Base-by-base conservation (phyloP, 2,329 filamentous ascomycete genomes). In the Talaromyces sp. region DNA sequence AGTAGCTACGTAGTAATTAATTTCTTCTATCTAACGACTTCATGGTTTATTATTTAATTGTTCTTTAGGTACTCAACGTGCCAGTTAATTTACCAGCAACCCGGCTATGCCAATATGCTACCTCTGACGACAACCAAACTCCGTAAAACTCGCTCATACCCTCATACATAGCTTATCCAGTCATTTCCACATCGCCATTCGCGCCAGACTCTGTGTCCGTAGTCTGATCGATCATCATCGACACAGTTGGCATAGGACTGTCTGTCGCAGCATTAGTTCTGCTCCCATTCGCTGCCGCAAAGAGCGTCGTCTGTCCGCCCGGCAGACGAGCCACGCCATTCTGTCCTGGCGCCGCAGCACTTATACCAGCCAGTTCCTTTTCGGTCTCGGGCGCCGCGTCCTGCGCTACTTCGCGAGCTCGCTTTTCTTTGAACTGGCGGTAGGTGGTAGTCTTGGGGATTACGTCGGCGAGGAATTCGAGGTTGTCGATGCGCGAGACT, bases 401-500 rank as follows among this genome's bases (percentile, higher is more conserved):
- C 27, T 69, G 71, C 24, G 68, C 66, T 19, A 71, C 70, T 59
- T 80, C 77, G 66, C 75, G 78, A 10, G 76, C 77, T 68, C 78
- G 79, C 70, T 81, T 86, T 72, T 88, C 88, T 80, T 93, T 94
- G 79, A 90, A 86, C 70, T 91, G 86, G 74, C 90, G 91, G 81
- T 88, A 96, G 16, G 91, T 88, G 6, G 89, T 86, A 1, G 93
- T 97, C 75, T 90, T 90, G 65, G 95, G 95, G 43, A 97, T 90
- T 31, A 96, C 87, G 77, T 99, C 95, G 68, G 90, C 85, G 14
- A 99, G 86, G 75, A 99, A 99, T 77, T 99, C 93, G 60, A 99
- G 89, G 76, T 96, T 96, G 77, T 98, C 95, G 68, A 93, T 88
- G 75, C 92, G 90, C 8, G 90, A 87, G 63, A 98, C 89, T 33